These are phyloP conservation scores for Ceratobasidium sp. DNA, from an alignment of 1,284 basidiomycete genomes.

Conservation along the genomic window DNA sequence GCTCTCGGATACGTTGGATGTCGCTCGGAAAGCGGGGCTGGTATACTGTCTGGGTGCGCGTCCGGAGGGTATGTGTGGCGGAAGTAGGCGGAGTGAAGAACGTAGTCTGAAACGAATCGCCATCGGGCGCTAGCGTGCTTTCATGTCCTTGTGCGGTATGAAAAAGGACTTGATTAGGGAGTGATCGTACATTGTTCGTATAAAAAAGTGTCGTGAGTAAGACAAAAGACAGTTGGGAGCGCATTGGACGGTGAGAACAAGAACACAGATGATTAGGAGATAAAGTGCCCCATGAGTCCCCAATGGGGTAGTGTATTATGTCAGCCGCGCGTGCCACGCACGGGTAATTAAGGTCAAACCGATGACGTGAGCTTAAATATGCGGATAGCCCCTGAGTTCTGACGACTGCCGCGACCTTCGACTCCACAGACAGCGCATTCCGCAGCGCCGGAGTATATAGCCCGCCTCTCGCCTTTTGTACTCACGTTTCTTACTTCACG, in stretches of 20 bases:
- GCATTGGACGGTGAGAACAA: constrained; percentile 23
- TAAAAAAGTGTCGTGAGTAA: constrained; percentile 24
- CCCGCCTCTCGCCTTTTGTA: neutral
- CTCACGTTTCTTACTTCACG: neutral
- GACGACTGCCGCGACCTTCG: constrained; percentile 5
- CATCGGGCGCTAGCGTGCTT: constrained; percentile 31
- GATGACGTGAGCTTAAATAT: neutral
- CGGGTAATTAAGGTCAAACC: neutral
- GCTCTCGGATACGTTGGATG: constrained; percentile 67
- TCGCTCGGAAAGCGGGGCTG: constrained; percentile 70
- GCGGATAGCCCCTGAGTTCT: constrained; percentile 36
- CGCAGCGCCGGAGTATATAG: constrained; percentile 24
- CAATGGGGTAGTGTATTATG: constrained; percentile 15
- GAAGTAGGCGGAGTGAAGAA: constrained; percentile 12
- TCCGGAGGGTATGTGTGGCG: constrained; percentile 32
- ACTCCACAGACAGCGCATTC: constrained; percentile 41
- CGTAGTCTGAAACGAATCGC: constrained; percentile 19
- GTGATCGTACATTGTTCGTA: constrained; percentile 27
- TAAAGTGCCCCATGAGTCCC: neutral
- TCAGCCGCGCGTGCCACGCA: neutral
- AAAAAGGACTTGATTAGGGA: constrained; percentile 24
- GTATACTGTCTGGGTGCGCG: constrained; percentile 71
- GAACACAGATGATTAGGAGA: neutral
- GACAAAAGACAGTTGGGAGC: constrained; percentile 25
- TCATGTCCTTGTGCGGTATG: constrained; percentile 20